Base-by-base conservation (phyloP, 768 basidiomycete genomes). In the Termitomyces sp. region DNA sequence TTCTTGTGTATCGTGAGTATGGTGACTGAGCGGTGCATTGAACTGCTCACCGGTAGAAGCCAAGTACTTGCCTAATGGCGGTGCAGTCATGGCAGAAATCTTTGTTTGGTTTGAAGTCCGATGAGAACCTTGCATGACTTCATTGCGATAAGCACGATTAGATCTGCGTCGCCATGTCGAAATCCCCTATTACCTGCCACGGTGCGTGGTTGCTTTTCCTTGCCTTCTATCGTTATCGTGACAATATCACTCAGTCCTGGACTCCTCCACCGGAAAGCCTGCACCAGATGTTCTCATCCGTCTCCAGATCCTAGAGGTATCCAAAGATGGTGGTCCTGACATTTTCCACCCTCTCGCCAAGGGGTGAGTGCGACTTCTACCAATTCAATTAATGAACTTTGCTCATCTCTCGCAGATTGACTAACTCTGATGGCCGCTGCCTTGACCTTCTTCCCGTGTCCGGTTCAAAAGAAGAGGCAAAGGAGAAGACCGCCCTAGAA, bases 161-260 rank as follows among this genome's bases (percentile, higher is more conserved):
- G 48, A 49, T 49, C 4, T 31, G 58, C 62, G 57, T 15, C 24
- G 46, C 59, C 44, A 81, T 75, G 75, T 72, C 77, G 44, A 86
- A 81, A 66, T 92, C 94, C 5, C 90, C 92, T 2, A 90, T 97
- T 60, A 97, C 94, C 37, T 96, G 94, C 70, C 94, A 97, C 59
- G 87, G 94, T 92, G 62, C 29, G 26, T 57, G 31, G 22, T 36
- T 18, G 36, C 48, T 48, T 15, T 37, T 44, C 34, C 15, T 36
- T 20, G 29, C 31, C 51, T 31, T 22, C 36, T 51, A 49, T 41
- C 20, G 36, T 34, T 51, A 49, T 41, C 24, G 36, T 34, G 6
- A 44, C 44, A 12, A 15, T 36, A 5, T n/a, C 36, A 20, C 36
- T 2, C 59, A 95, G 94, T 96, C 18, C 86, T 97, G 61, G 94